A percentile compares a stretch with the other conserved stretches of the same genome.
Conservation (phyloP, 2,329 filamentous ascomycete species). For the Ophiosphaerella narmari region DNA sequence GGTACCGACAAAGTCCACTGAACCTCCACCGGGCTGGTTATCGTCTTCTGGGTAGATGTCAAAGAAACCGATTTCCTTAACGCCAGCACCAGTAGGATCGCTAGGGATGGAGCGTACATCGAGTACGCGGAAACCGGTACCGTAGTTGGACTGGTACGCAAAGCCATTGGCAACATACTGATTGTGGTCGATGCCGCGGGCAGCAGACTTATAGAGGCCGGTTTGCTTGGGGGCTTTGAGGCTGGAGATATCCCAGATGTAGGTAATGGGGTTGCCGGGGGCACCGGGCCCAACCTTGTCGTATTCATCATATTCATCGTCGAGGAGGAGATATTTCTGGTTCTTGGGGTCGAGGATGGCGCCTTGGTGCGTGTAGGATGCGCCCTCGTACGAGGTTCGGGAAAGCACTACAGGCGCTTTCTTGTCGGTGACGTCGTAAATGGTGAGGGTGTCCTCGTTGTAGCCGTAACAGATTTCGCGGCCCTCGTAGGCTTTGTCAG, state of each 20-base stretch:
- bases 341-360: slow-evolving; percentile 52
- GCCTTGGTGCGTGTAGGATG: slow-evolving; percentile 64
- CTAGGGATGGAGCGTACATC: slow-evolving; percentile 49
- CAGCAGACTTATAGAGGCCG: slow-evolving; percentile 48
- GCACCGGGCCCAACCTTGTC: slow-evolving; percentile 41
- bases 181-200: slow-evolving; percentile 53
- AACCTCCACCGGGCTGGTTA: slow-evolving; percentile 43
- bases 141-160: slow-evolving; percentile 52
- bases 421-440: slow-evolving; percentile 60
- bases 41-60: slow-evolving; percentile 52
- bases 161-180: slow-evolving; percentile 52
- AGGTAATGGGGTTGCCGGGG: slow-evolving; percentile 44
- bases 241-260: slow-evolving; percentile 47
- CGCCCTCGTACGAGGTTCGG: slow-evolving; percentile 60
- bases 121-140: slow-evolving; percentile 48
- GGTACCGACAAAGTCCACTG: slow-evolving; percentile 49
- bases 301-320: slow-evolving; percentile 48
- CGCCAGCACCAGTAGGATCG: slow-evolving; percentile 47
- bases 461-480: slow-evolving; percentile 62
- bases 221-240: slow-evolving; percentile 46
- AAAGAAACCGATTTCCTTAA: slow-evolving; percentile 51
- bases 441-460: slow-evolving; percentile 60
- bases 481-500: slow-evolving; percentile 54
- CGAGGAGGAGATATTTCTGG: slow-evolving; percentile 44
- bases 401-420: slow-evolving; percentile 54